Evolutionary conservation across 768 basidiomycete species (phyloP).

Genomic region (Rhizopogon vesiculosus): DNA sequence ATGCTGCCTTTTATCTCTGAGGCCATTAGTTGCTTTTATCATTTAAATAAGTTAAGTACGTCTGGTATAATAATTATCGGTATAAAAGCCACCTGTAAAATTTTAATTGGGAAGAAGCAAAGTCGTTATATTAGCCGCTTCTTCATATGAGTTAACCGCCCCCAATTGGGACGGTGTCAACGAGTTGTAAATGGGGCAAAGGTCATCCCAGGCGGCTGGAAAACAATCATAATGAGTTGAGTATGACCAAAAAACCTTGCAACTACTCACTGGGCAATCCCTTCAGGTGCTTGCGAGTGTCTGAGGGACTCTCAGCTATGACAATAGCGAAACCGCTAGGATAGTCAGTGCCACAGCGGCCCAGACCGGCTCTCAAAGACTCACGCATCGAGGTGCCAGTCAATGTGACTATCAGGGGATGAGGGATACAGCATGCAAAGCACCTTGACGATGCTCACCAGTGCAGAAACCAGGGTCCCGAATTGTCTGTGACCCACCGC

Average conservation of each 20-base stretch:
- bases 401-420: slow-evolving; percentile 17
- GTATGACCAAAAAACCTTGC: not conserved
- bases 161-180: slow-evolving; percentile 16
- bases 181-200: slow-evolving; percentile 20
- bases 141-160: slow-evolving; percentile 8
- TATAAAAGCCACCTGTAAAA: not conserved
- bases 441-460: slow-evolving; percentile 15
- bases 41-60: no score
- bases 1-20: no score
- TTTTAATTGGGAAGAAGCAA: slow-evolving; percentile 11
- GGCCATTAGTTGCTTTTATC: no score
- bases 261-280: slow-evolving; percentile 11
- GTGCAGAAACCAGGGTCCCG: slow-evolving; percentile 53
- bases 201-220: slow-evolving; percentile 17
- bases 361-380: not conserved
- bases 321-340: slow-evolving; percentile 23
- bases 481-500: slow-evolving; percentile 59
- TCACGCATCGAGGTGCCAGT: slow-evolving; percentile 24
- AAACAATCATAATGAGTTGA: not conserved
- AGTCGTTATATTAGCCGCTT: slow-evolving; percentile 16
- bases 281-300: slow-evolving; percentile 9
- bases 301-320: slow-evolving; percentile 19
- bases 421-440: not conserved
- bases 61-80: no score
- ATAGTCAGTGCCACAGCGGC: not conserved